Base-by-base conservation (phyloP, 805 yeast genomes). In the Nakazawaea peltata region DNA sequence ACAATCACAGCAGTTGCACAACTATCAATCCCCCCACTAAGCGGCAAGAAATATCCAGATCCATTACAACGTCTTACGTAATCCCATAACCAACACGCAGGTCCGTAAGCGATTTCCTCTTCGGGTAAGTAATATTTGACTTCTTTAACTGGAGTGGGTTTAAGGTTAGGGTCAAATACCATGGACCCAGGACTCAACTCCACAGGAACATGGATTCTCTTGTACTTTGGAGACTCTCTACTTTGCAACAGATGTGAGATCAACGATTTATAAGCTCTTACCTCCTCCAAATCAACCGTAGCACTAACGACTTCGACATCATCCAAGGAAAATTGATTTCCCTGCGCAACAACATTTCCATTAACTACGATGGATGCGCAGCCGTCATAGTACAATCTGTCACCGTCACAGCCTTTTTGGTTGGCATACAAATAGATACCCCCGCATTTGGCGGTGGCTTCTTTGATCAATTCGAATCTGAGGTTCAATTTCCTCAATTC, bases 21-120 rank as follows among this genome's bases (percentile, higher is more conserved):
- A 24, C 95, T 83, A 54, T 92, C 99, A 44, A 92, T 90, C 33
- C 99, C 99, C 14, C 99, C 99, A 55, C 94, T 81, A 33, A 92
- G 65, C 0, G 99, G 97, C 30, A 92, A 64, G 58, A 92, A 94
- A 54, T 69, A 92, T 0, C 99, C 99, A 0, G 87, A 85, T 34
- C 92, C 83, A 45, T 74, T 75, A 46, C 94, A 85, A 44, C 99
- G 72, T 55, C 99, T 74, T 40, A 92, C 67, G 51, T 92, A 92
- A 57, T 92, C 99, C 99, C 99, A 92, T 44, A 92, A 59, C 99
- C 99, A 92, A 56, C 98, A 92, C 0, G 99, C 98, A 1, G 99
- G 99, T 0, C 99, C 99, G 29, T 84, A 64, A 1, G 97, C 97
- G 45, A 92, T 90, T 57, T 92, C 99, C 59, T 92, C 97, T 50